Percentiles rank a stretch among this genome's conserved stretches.
Evolutionary conservation across 805 yeast genomes (phyloP).

Genomic region (Brettanomyces bruxellensis): DNA sequence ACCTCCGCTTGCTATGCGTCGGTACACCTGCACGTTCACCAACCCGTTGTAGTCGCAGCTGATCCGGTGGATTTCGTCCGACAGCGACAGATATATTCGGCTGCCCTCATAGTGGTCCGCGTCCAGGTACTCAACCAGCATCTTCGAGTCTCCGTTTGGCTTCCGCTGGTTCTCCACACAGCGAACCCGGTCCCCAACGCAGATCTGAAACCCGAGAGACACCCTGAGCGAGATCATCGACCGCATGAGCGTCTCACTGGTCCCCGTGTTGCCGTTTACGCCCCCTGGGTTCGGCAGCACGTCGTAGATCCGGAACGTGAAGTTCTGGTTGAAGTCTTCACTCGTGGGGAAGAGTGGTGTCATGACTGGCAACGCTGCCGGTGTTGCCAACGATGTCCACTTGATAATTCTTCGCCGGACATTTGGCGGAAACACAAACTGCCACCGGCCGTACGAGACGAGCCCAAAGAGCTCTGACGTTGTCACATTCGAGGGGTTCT

Average conservation of each 20-base stretch:
- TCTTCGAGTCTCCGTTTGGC: conserved; percentile 45
- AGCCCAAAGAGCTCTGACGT: conserved; percentile 45
- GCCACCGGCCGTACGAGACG: conserved; percentile 79
- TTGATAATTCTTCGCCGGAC: conserved; percentile 62
- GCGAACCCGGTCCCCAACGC: conserved; percentile 61
- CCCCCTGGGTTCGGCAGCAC: conserved; percentile 56
- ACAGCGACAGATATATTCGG: conserved; percentile 65
- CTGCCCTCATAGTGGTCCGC: conserved; percentile 38
- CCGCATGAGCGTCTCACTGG: conserved; percentile 56
- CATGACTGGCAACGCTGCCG: conserved; percentile 84
- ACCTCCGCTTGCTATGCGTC: conserved; percentile 19
- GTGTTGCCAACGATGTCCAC: conserved; percentile 90
- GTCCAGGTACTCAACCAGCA: conserved; percentile 48
- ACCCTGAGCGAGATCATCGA: conserved; percentile 83
- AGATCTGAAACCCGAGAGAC: conserved; percentile 83
- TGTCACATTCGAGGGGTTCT: conserved; percentile 69
- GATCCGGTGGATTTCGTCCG: conserved; percentile 80
- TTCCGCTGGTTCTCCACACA: conserved; percentile 55
- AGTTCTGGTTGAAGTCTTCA: conserved; percentile 60
- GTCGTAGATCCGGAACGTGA: conserved; percentile 76
- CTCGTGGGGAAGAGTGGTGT: conserved; percentile 69
- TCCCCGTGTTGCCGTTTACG: conserved; percentile 36
- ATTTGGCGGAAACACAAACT: conserved; percentile 73
- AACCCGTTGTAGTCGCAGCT: conserved; percentile 63
- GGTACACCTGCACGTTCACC: conserved; percentile 72